Percentiles rank a stretch among this genome's conserved stretches.
These are phyloP conservation scores for Taxillus chinensis DNA, from an alignment of 164 flowering plant genomes.

Conservation along the genomic window DNA sequence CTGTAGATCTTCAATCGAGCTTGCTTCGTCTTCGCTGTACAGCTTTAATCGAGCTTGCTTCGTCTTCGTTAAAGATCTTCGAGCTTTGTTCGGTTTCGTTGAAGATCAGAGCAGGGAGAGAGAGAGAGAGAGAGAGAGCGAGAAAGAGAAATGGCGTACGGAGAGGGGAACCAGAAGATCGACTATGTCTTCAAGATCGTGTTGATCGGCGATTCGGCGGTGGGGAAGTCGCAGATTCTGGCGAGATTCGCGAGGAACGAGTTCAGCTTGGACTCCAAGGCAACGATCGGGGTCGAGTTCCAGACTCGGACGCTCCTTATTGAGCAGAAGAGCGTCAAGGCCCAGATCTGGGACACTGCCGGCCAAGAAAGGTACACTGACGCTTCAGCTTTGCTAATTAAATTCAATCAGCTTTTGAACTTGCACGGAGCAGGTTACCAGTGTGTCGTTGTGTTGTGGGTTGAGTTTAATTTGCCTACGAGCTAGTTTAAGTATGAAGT, in stretches of 20 bases:
- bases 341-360: conserved; percentile 97
- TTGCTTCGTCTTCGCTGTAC: too few species aligned
- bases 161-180: conserved; percentile 52
- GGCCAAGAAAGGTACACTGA: conserved; percentile 63
- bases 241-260: conserved; percentile 69
- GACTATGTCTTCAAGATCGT: conserved; percentile 89
- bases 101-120: not conserved
- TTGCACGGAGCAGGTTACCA: too few species aligned
- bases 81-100: not conserved
- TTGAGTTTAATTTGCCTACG: too few species aligned
- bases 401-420: too few species aligned
- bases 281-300: conserved; percentile 79
- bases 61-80: too few species aligned
- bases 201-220: conserved; percentile 80
- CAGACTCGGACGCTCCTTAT: conserved; percentile 66
- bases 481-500: too few species aligned
- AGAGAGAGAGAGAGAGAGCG: not conserved
- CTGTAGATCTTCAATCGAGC: too few species aligned
- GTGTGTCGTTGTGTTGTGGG: too few species aligned
- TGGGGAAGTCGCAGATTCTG: conserved; percentile 78
- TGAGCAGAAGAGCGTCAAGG: conserved; percentile 69
- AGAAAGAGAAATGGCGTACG: conserved; percentile 22
- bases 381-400: too few species aligned
- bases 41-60: too few species aligned
- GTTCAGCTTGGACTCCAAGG: conserved; percentile 73